These are phyloP conservation scores for Elongisporangium senticosum DNA, from an alignment of 352 stramenopile genomes.

Conservation along the genomic window DNA sequence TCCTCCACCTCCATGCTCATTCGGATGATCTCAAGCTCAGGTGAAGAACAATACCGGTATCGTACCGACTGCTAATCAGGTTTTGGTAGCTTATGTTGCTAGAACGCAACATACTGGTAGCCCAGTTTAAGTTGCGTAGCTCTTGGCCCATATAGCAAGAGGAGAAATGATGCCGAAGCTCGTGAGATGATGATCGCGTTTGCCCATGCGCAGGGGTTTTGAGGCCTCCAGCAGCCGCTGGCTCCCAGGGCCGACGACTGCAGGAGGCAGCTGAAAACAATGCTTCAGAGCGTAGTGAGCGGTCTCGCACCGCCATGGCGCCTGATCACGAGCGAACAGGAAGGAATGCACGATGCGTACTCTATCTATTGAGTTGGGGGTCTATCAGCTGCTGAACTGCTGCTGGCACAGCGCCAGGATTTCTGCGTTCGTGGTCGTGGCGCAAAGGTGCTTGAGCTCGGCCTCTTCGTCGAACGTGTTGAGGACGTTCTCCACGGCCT, in stretches of 20 bases:
- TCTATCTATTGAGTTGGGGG: background rate
- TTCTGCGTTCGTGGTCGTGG: background rate
- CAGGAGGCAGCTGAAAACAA: too few relatives aligned
- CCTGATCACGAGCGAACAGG: background rate
- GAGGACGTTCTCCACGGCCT: background rate
- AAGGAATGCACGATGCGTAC: background rate
- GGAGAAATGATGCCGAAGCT: too few relatives aligned
- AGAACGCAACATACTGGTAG: background rate
- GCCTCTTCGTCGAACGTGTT: background rate
- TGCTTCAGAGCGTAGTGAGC: too few relatives aligned
- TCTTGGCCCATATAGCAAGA: too few relatives aligned
- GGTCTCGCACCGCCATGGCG: too few relatives aligned
- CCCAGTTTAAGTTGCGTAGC: too few relatives aligned
- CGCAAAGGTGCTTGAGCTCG: background rate
- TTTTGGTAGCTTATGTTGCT: background rate
- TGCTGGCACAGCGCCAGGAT: background rate
- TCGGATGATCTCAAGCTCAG: background rate
- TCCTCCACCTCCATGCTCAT: constrained; percentile 59
- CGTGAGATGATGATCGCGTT: too few relatives aligned
- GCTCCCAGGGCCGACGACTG: too few relatives aligned
- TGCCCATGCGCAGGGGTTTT: too few relatives aligned
- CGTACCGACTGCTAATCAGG: background rate
- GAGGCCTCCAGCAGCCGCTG: too few relatives aligned
- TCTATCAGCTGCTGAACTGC: background rate
- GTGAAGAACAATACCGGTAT: too few relatives aligned